Conservation (phyloP, 306 rosid genomes). For the apple (Malus domestica) region ASM211411v1 NC_041793.1:44452001-44452500, state of each 20-base stretch:
- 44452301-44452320: not conserved
- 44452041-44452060: not conserved
- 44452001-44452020: slow-evolving; percentile 31
- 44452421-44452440: slow-evolving; percentile 48
- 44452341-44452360: slow-evolving; percentile 14
- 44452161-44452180: not conserved
- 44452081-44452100: slow-evolving; percentile 11
- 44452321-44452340: not conserved
- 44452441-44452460: slow-evolving; percentile 83
- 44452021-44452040: slow-evolving; percentile 9
- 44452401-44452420: slow-evolving; percentile 59
- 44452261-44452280: slow-evolving; percentile 1
- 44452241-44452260: slow-evolving; percentile 8
- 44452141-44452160: slow-evolving; percentile 9
- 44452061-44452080: not conserved
- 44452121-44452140: not conserved
- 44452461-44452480: slow-evolving; percentile 70
- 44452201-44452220: slow-evolving; percentile 19
- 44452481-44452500: slow-evolving; percentile 54
- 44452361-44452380: not conserved
- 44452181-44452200: slow-evolving; percentile 14
- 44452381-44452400: slow-evolving; percentile 10
- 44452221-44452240: slow-evolving; percentile 14
- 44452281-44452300: not conserved
- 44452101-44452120: not conserved